These are phyloP conservation scores for Macadamia tetraphylla DNA, from an alignment of 164 flowering plant species.

Conservation along the genomic window DNA sequence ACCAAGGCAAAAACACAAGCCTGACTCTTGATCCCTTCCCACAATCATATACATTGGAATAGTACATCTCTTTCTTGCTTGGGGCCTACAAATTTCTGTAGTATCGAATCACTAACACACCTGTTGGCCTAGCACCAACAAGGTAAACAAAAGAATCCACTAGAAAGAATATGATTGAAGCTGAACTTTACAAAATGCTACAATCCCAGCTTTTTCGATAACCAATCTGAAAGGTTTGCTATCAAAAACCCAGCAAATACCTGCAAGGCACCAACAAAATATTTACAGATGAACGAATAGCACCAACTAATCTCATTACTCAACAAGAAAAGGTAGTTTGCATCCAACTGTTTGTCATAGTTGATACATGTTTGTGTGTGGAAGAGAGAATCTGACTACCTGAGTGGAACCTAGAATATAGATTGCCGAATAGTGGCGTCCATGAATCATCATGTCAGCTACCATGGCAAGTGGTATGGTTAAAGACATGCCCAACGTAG, in stretches of 20 bases:
- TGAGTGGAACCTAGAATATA: slow-evolving; percentile 80
- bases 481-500: slow-evolving; percentile 89
- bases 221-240: slow-evolving; percentile 72
- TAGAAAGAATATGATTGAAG: slow-evolving; percentile 2
- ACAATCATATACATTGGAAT: slow-evolving; percentile 3
- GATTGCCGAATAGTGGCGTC: slow-evolving; percentile 82
- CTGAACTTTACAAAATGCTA: slow-evolving; percentile 26
- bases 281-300: not conserved
- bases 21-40: not conserved
- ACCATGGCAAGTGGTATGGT: slow-evolving; percentile 93
- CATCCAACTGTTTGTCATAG: not conserved
- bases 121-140: slow-evolving; percentile 7
- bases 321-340: not conserved
- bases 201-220: slow-evolving; percentile 56
- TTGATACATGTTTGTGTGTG: not conserved
- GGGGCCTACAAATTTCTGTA: not conserved
- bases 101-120: not conserved
- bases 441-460: slow-evolving; percentile 89
- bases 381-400: slow-evolving; percentile 27
- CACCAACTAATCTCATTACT: not conserved
- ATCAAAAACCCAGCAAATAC: slow-evolving; percentile 89
- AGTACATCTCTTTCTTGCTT: not conserved
- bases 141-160: not conserved
- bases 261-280: slow-evolving; percentile 34
- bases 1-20: not conserved